These are phyloP conservation scores for Leccinum pellstonianum DNA, from an alignment of 768 basidiomycete species.

Conservation along the genomic window DNA sequence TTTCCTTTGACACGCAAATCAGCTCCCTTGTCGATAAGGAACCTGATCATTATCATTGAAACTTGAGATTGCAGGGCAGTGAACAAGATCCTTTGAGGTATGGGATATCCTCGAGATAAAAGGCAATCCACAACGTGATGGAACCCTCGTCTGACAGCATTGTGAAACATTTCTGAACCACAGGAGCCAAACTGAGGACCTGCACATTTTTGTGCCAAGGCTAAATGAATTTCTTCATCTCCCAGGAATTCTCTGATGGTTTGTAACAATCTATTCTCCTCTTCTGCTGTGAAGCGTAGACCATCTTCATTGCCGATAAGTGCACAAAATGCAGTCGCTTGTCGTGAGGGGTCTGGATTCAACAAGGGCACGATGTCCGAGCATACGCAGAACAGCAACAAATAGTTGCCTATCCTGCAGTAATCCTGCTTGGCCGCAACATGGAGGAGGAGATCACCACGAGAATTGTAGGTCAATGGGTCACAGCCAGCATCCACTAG, in stretches of 20 bases:
- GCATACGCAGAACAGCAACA: neutral
- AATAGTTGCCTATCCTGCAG: neutral
- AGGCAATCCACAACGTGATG: neutral
- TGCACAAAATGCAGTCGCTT: neutral
- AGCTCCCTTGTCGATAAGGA: neutral
- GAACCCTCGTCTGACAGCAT: neutral
- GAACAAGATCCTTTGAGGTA: neutral
- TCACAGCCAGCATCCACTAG: neutral
- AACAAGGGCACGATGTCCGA: neutral
- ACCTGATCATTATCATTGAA: neutral
- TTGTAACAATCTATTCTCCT: neutral
- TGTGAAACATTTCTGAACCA: neutral
- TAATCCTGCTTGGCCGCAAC: neutral
- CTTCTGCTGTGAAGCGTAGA: neutral
- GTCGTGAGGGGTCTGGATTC: neutral
- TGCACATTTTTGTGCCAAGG: neutral
- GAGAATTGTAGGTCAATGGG: neutral
- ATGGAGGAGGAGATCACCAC: neutral
- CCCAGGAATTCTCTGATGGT: neutral
- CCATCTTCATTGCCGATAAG: neutral
- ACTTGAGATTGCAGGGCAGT: neutral
- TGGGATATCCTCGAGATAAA: neutral
- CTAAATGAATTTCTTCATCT: neutral
- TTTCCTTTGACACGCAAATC: neutral
- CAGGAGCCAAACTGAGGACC: neutral